These are phyloP conservation scores for Quercus parvula DNA, from an alignment of 306 rosid genomes.

Conservation along the genomic window DNA sequence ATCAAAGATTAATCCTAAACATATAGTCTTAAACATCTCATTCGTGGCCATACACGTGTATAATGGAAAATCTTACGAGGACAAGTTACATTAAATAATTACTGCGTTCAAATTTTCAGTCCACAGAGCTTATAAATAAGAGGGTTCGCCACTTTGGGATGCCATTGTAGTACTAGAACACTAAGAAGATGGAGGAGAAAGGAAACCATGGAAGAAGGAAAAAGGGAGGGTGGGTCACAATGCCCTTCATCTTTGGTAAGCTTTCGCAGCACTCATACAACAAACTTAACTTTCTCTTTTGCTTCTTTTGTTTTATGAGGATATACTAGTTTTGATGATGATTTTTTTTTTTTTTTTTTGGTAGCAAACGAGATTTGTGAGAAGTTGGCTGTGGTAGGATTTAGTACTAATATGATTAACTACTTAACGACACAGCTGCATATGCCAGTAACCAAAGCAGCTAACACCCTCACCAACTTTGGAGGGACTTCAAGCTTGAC, in stretches of 20 bases:
- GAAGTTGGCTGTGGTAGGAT: slow-evolving; percentile 97
- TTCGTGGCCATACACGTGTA: background rate
- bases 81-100: background rate
- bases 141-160: background rate
- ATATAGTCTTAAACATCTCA: background rate
- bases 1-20: no score
- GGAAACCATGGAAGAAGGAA: slow-evolving; percentile 34
- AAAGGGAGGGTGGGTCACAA: slow-evolving; percentile 78
- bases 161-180: slow-evolving; percentile 10
- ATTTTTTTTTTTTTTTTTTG: background rate
- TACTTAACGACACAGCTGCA: slow-evolving; percentile 82
- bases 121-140: slow-evolving; percentile 40
- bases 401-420: slow-evolving; percentile 74
- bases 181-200: slow-evolving; percentile 38
- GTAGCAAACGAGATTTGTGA: slow-evolving; percentile 80
- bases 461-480: slow-evolving; percentile 83
- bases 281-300: background rate
- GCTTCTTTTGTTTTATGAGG: background rate
- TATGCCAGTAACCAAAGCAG: slow-evolving; percentile 85
- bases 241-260: slow-evolving; percentile 97
- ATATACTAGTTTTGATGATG: background rate
- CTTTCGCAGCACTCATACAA: background rate
- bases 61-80: background rate
- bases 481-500: slow-evolving; percentile 86
- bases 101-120: background rate